Evolutionary conservation across 1,284 basidiomycete species (phyloP).

Genomic region (Ganoderma sinense): DNA sequence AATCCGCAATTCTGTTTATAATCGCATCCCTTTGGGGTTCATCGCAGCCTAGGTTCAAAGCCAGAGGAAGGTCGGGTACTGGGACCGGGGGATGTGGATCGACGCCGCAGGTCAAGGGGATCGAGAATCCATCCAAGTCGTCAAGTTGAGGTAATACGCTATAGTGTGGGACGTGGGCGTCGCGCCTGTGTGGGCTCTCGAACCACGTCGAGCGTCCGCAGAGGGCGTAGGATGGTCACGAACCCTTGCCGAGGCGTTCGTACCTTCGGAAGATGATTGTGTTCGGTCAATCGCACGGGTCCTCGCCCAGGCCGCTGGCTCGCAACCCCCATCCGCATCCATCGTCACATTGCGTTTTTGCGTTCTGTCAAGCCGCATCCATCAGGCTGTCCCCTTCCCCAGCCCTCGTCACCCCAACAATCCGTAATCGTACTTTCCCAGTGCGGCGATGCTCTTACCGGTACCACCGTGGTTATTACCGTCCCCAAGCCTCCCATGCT

Average conservation of each 20-base stretch:
- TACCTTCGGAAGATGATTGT: background rate
- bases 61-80: background rate
- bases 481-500: background rate
- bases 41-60: background rate
- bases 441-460: background rate
- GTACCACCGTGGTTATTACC: background rate
- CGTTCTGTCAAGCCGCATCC: slow-evolving; percentile 3
- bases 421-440: background rate
- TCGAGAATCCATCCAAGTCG: background rate
- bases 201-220: background rate
- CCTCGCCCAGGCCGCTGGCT: background rate
- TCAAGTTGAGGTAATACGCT: slow-evolving; percentile 1
- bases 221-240: background rate
- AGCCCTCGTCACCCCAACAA: background rate
- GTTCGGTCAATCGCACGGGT: background rate
- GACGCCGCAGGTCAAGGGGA: background rate
- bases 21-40: background rate
- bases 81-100: background rate
- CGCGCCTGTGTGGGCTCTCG: background rate
- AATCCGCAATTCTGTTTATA: background rate
- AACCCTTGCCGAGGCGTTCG: background rate
- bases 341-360: background rate
- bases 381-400: background rate
- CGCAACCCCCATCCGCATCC: background rate
- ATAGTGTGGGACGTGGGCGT: background rate